A percentile compares a stretch with the other conserved stretches of the same genome.
Conservation (phyloP, 345 rosid genomes). For the Sisymbrium irio region DNA sequence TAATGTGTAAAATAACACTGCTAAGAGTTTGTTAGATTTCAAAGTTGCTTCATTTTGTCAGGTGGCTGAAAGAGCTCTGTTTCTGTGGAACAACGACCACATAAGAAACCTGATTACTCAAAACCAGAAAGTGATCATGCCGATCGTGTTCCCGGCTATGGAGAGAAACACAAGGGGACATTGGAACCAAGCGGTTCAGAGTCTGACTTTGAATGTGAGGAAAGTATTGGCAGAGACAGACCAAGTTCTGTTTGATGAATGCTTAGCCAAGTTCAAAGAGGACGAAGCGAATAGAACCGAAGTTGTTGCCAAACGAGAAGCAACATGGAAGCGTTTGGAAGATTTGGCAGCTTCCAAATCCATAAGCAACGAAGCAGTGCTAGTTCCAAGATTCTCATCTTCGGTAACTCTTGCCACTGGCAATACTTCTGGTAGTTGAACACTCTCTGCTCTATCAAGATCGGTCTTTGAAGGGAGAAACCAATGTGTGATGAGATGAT, state of each 20-base stretch:
- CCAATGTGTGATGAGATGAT: not conserved
- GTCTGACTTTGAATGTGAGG: constrained; percentile 53
- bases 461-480: not conserved
- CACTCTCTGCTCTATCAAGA: not conserved
- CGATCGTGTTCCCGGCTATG: constrained; percentile 57
- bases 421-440: constrained; percentile 40
- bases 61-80: constrained; percentile 67
- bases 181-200: constrained; percentile 70
- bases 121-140: constrained; percentile 49
- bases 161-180: constrained; percentile 53
- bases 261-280: constrained; percentile 55
- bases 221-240: constrained; percentile 58
- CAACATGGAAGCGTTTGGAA: constrained; percentile 66
- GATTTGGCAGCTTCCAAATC: constrained; percentile 59
- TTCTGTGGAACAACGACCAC: constrained; percentile 65
- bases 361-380: constrained; percentile 53
- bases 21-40: not conserved
- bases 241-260: constrained; percentile 63
- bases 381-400: constrained; percentile 49
- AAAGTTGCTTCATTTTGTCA: constrained; percentile 18
- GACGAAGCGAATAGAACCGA: constrained; percentile 50
- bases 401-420: constrained; percentile 42
- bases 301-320: constrained; percentile 46
- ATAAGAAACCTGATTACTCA: constrained; percentile 50
- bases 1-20: not conserved